Conservation (phyloP, 495 filamentous ascomycete genomes). For the Oleoguttula mirabilis region DNA sequence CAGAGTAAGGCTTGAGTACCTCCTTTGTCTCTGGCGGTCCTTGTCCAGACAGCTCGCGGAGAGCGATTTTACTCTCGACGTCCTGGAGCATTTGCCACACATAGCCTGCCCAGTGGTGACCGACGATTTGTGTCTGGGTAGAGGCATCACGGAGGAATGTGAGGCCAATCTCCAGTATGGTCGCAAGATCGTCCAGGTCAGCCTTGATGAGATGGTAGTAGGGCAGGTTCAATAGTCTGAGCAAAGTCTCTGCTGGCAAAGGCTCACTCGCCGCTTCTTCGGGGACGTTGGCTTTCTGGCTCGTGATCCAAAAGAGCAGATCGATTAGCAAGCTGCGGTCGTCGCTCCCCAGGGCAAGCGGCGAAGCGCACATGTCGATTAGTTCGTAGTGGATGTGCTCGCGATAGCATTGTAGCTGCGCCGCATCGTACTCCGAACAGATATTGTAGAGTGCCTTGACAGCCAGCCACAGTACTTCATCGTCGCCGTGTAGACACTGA, state of each 20-base stretch:
- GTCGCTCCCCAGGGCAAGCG: not conserved
- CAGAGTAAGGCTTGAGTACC: constrained; percentile 7
- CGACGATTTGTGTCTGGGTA: constrained; percentile 4
- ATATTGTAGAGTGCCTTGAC: constrained; percentile 18
- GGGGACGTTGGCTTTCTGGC: too few species aligned
- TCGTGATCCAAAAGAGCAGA: constrained; percentile 12
- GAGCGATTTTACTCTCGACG: not conserved
- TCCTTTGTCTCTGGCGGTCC: not conserved
- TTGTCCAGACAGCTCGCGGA: not conserved
- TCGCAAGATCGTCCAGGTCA: constrained; percentile 6
- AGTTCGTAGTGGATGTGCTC: constrained; percentile 2
- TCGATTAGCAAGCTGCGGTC: constrained; percentile 2
- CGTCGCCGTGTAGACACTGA: not conserved
- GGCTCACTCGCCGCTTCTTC: not conserved
- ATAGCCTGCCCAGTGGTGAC: not conserved
- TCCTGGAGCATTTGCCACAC: constrained; percentile 7
- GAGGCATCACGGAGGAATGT: constrained; percentile 5
- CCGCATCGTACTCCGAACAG: constrained; percentile 13
- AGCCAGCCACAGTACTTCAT: constrained; percentile 2
- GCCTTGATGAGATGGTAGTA: not conserved
- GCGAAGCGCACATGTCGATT: not conserved
- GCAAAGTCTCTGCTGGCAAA: not conserved
- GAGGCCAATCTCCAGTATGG: constrained; percentile 8
- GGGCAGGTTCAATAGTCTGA: constrained; percentile 1
- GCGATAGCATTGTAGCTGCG: constrained; percentile 6